A percentile compares a stretch with the other conserved stretches of the same genome.
These are phyloP conservation scores for Auricularia auricula-judae DNA, from an alignment of 768 basidiomycete genomes.

Conservation along the genomic window DNA sequence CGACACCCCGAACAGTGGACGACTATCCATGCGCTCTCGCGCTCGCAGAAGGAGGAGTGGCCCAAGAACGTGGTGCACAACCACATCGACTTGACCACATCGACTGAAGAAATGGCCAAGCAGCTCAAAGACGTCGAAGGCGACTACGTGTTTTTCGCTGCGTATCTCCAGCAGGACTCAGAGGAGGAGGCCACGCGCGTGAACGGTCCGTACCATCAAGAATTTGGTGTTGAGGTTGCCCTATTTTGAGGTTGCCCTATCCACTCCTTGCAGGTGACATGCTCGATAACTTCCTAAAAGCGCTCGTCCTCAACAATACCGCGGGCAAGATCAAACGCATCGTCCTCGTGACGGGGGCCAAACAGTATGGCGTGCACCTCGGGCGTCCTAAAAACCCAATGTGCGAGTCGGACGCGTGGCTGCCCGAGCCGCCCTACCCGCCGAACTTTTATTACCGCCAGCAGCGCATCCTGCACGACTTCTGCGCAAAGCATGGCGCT, in stretches of 20 bases:
- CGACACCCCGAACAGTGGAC: neutral
- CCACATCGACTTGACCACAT: neutral
- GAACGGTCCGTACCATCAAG: neutral
- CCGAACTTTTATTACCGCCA: slow-evolving; percentile 2
- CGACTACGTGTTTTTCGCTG: slow-evolving; percentile 1
- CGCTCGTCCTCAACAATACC: neutral
- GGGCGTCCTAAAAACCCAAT: neutral
- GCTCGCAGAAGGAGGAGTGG: neutral
- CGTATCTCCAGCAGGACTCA: neutral
- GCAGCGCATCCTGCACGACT: neutral
- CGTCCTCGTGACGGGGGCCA: neutral
- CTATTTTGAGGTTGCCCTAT: neutral
- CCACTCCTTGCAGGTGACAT: neutral
- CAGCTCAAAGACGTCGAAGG: neutral
- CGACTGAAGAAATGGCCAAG: neutral
- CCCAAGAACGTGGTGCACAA: neutral
- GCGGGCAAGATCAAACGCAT: neutral
- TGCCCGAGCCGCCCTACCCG: neutral
- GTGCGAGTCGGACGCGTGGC: neutral
- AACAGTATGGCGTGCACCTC: slow-evolving; percentile 1
- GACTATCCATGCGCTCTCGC: slow-evolving; percentile 2
- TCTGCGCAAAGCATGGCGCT: neutral
- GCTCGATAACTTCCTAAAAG: slow-evolving; percentile 1
- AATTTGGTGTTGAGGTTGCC: neutral
- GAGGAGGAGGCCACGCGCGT: neutral